A percentile compares a stretch with the other conserved stretches of the same genome.
phyloP scores from a whole-genome alignment of 345 rosid species.

The Bretschneidera sinensis region DNA sequence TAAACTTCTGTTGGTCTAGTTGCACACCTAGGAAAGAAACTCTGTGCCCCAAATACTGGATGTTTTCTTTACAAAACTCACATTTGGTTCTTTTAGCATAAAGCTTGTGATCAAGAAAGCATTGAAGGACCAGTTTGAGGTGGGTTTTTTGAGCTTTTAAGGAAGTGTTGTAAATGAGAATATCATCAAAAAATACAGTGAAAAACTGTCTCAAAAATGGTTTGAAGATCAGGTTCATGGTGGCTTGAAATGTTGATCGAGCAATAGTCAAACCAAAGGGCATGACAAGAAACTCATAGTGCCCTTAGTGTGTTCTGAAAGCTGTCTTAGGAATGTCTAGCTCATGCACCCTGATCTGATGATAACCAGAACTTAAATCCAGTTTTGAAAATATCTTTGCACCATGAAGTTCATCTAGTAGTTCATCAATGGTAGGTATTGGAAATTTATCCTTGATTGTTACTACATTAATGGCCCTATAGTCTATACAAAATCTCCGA shows the following conservation, averaged over 20 bases:
- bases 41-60: background rate
- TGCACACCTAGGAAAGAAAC: background rate
- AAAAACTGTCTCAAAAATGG: too few relatives aligned
- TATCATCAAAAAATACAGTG: too few relatives aligned
- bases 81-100: background rate
- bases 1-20: background rate
- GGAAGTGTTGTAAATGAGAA: background rate
- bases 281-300: too few relatives aligned
- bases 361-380: background rate
- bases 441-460: too few relatives aligned
- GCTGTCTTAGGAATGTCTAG: background rate
- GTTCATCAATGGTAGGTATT: too few relatives aligned
- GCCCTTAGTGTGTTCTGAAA: background rate
- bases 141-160: too few relatives aligned
- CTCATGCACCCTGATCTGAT: background rate
- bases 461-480: background rate
- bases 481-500: background rate
- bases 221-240: too few relatives aligned
- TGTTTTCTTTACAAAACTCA: background rate
- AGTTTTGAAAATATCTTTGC: background rate
- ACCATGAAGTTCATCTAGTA: constrained; percentile 1
- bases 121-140: background rate
- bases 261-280: background rate
- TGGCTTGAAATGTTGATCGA: background rate
- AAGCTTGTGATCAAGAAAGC: too few relatives aligned